Evolutionary conservation across 768 basidiomycete species (phyloP), one percentile per base, ranked within the genome.

Genomic region (Pulveroboletus sp.): DNA sequence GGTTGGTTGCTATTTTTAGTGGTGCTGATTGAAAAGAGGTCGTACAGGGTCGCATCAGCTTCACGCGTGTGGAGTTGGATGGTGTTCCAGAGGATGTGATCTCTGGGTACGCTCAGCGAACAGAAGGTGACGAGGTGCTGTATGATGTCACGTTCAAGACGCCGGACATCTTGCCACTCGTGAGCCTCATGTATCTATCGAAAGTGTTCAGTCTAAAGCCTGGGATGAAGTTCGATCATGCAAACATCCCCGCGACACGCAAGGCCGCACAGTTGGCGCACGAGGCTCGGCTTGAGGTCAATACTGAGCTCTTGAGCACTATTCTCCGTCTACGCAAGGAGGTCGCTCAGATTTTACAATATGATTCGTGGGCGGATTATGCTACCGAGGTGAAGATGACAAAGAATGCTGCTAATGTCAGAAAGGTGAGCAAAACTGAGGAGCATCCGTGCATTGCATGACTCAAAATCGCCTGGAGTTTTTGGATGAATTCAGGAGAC

Each of bases 381-480:
- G 70, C 82, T 38, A 89, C 89, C 2, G 89, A 93, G 64, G 76
- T 80, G 40, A 89, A 85, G 71, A 90, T 91, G 88, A 78, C 84
- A 56, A 90, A 89, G 69, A 77, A 71, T 38, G 83, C 79, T 4
- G 69, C 78, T 42, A 76, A 73, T 24, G 81, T 88, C 11, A 64
- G 73, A 57, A 70, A 80, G 40, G 86, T 81, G 62, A 54, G 69
- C 55, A 18, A 18, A n/a, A 21, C 21, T 9, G 32, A 33, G 32
- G 10, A 1, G 13, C 4, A 18, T 2, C 32, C 47, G 13, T 40
- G 17, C 35, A 17, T 21, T 10, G 35, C 38, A 4, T 47, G 31
- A 40, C 21, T 11, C 24, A 39, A 2, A 15, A 31, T 30, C 14
- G 17, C 17, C 32, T 27, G 17, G 24, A 88, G 85, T 93, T 93